Percentiles rank a stretch among this genome's conserved stretches.
phyloP scores from a whole-genome alignment of 2,329 filamentous ascomycete genomes.

The Sporothrix humicola region DNA sequence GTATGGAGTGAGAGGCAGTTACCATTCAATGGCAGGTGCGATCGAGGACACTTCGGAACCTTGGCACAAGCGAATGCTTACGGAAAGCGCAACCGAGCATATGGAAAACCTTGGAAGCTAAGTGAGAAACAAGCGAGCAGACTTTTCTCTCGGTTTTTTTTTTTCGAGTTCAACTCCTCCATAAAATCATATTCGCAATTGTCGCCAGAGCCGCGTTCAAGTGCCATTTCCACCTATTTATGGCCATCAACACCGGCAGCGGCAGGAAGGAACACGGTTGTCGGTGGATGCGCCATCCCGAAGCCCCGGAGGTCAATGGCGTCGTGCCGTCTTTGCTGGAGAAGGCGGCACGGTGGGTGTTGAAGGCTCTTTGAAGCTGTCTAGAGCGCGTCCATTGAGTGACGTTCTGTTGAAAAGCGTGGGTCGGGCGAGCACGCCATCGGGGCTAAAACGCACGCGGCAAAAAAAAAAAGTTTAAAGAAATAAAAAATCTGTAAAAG shows the following conservation, averaged over 20 bases:
- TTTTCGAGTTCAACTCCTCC: neutral
- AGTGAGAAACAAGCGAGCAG: neutral
- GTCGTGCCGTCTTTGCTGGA: conserved; percentile 17
- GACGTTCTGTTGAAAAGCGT: conserved; percentile 20
- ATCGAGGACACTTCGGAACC: neutral
- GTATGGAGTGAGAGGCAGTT: no score
- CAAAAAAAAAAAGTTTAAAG: conserved; percentile 1
- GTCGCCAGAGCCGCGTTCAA: neutral
- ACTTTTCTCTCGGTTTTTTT: neutral
- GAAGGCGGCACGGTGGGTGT: neutral
- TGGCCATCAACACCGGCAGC: conserved; percentile 2
- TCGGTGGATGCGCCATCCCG: conserved; percentile 27
- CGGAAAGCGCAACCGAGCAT: conserved; percentile 4
- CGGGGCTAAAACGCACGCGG: conserved; percentile 36
- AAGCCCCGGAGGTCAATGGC: conserved; percentile 13
- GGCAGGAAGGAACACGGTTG: conserved; percentile 24
- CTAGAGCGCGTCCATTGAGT: neutral
- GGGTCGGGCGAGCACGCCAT: conserved; percentile 40
- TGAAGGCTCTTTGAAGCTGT: neutral
- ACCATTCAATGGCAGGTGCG: conserved; percentile 1
- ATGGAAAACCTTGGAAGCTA: neutral
- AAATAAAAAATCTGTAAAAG: conserved; percentile 6
- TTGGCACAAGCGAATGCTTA: conserved; percentile 2
- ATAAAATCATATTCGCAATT: neutral
- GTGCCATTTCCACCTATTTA: neutral